These are phyloP conservation scores for Colletotrichum navitas DNA, from an alignment of 2,329 filamentous ascomycete genomes.

Conservation along the genomic window DNA sequence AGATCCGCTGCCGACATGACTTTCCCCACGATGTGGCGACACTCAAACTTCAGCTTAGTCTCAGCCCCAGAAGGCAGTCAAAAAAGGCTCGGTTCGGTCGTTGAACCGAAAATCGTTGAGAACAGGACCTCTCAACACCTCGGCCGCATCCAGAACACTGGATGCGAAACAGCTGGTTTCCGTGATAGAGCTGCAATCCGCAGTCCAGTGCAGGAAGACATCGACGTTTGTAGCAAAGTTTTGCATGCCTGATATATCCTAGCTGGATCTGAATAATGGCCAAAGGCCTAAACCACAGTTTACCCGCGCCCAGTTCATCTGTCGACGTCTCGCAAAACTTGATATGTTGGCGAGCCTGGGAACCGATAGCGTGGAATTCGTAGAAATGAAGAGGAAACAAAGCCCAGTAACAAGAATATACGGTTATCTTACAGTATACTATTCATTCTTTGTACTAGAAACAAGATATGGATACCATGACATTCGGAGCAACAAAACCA, in stretches of 20 bases:
- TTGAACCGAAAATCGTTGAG: background rate
- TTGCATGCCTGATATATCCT: background rate
- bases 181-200: background rate
- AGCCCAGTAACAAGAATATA: background rate
- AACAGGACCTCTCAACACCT: background rate
- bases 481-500: background rate
- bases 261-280: no score
- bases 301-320: background rate
- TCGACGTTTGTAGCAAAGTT: background rate
- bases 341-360: no score
- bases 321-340: background rate
- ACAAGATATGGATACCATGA: background rate
- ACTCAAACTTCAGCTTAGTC: background rate
- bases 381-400: background rate
- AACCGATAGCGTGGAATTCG: background rate
- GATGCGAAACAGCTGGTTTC: background rate
- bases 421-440: background rate
- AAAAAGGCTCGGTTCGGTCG: slow-evolving; percentile 2
- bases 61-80: background rate
- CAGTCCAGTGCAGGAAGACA: background rate
- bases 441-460: no score
- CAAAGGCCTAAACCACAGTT: background rate
- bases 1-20: background rate
- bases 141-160: background rate
- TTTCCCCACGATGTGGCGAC: background rate